These are phyloP conservation scores for Aspergillus phoenicis DNA, from an alignment of 2,329 filamentous ascomycete species.

Conservation along the genomic window DNA sequence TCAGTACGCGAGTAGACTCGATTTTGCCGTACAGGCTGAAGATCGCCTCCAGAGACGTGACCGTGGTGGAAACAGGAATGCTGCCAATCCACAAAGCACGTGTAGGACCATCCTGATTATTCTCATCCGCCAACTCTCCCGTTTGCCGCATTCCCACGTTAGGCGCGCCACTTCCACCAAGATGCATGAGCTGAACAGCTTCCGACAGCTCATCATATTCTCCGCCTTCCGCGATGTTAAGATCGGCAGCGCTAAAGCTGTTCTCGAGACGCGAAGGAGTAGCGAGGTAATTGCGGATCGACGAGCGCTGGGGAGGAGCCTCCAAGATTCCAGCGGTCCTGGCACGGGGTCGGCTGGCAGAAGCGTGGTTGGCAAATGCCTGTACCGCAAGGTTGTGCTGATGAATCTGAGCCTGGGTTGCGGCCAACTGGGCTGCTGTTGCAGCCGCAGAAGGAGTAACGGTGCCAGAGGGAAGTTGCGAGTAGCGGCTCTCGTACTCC, in stretches of 20 bases:
- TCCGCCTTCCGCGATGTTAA: constrained; percentile 72
- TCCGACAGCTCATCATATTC: constrained; percentile 80
- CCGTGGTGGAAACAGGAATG: constrained; percentile 94
- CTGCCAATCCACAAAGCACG: constrained; percentile 95
- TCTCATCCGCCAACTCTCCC: constrained; percentile 73
- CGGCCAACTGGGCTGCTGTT: constrained; percentile 60
- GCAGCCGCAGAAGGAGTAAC: constrained; percentile 62
- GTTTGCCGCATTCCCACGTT: constrained; percentile 66
- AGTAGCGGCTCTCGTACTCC: constrained; percentile 65
- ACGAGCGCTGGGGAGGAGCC: constrained; percentile 65
- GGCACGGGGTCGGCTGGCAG: constrained; percentile 79
- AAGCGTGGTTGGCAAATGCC: constrained; percentile 83
- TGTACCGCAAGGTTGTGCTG: constrained; percentile 93
- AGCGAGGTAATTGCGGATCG: constrained; percentile 73
- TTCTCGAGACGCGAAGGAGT: constrained; percentile 75
- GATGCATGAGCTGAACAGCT: constrained; percentile 77
- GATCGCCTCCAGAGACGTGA: constrained; percentile 90
- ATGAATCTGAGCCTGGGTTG: constrained; percentile 70
- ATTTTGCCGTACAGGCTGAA: constrained; percentile 93
- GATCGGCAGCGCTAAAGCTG: constrained; percentile 73
- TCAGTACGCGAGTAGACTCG: constrained; percentile 86
- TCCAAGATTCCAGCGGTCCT: constrained; percentile 91
- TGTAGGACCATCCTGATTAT: constrained; percentile 83
- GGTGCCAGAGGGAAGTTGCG: constrained; percentile 59
- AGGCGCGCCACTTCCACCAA: constrained; percentile 44